Evolutionary conservation across 2,329 filamentous ascomycete genomes (phyloP), one percentile per base, ranked within the genome.

Genomic region (Sporothrix humicola): DNA sequence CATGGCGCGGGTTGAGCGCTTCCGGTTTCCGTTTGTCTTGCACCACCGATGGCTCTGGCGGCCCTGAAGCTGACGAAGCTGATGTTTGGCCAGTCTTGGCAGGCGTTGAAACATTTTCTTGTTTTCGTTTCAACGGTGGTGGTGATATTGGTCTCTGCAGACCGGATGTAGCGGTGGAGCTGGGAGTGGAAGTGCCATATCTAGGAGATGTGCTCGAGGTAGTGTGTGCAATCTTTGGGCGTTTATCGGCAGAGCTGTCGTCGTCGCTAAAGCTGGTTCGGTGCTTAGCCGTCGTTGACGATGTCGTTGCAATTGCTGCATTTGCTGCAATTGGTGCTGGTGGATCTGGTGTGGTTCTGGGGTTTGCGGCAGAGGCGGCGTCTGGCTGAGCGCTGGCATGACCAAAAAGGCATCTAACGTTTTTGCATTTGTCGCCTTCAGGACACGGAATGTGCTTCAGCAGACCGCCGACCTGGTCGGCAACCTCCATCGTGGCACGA

Each of bases 1-100:
- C 83, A 54, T 89, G 84, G 7, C 92, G 88, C 68, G 92, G 92
- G 76, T 92, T 92, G 50, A 95, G 85, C 20, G 84, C 81, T 81
- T 92, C 90, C 15, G 81, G 75, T 72, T 82, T 82, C 63, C 81
- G 81, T 20, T 69, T 74, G 26, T 70, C 31, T 56, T 12, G 63
- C n/a, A 59, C 15, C 63, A 69, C 15, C 63, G 69, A 42, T n/a
- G 70, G 46, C 7, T 15, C 5, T 3, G 42, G 61, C 20, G 31
- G 31, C 7, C 31, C 26, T 66, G 10, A 2, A 15, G 12, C 61
- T 48, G 42, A 13, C 5, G 15, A 7, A 15, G 17, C 17, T 20
- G 66, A 4, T 15, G 3, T 23, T n/a, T 13, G 13, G 65, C 23
- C 42, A 56, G 20, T 15, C 26, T 31, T 54, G 12, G 26, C 17